Conservation (phyloP, 1,284 basidiomycete genomes). For the Filobasidium uniguttulatum region DNA sequence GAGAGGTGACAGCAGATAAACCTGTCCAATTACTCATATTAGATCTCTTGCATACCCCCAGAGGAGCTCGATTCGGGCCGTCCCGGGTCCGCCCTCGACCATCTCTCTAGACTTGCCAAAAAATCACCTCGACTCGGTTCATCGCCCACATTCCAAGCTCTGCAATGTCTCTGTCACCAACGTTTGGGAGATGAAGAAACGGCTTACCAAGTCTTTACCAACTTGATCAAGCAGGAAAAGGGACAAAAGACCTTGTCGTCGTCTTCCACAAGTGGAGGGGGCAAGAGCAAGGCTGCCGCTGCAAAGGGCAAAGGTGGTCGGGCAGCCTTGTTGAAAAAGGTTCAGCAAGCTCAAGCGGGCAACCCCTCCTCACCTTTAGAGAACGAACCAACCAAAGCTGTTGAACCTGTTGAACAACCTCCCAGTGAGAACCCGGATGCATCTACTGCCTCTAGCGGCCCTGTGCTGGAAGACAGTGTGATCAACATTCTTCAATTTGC, state of each 20-base stretch:
- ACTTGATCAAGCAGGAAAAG: neutral
- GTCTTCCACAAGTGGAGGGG: neutral
- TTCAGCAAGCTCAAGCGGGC: neutral
- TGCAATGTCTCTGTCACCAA: slow-evolving; percentile 1
- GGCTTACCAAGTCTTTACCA: neutral
- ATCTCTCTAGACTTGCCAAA: neutral
- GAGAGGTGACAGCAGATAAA: neutral
- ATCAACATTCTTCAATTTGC: slow-evolving; percentile 2
- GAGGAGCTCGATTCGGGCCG: neutral
- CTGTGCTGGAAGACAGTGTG: neutral
- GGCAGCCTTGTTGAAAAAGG: neutral
- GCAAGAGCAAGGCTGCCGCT: neutral
- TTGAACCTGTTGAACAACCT: neutral
- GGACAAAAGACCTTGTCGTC: neutral
- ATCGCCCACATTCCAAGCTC: neutral
- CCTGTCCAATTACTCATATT: neutral
- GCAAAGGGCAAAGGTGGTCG: neutral
- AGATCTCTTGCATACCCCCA: neutral
- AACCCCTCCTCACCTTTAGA: no score
- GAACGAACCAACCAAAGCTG: neutral
- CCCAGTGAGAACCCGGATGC: neutral
- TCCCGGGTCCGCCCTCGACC: neutral
- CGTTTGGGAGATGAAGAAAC: neutral
- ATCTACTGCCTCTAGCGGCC: neutral
- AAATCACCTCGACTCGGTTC: neutral